phyloP scores from a whole-genome alignment of 2,329 filamentous ascomycete species.

The Pseudogymnoascus sp. region DNA sequence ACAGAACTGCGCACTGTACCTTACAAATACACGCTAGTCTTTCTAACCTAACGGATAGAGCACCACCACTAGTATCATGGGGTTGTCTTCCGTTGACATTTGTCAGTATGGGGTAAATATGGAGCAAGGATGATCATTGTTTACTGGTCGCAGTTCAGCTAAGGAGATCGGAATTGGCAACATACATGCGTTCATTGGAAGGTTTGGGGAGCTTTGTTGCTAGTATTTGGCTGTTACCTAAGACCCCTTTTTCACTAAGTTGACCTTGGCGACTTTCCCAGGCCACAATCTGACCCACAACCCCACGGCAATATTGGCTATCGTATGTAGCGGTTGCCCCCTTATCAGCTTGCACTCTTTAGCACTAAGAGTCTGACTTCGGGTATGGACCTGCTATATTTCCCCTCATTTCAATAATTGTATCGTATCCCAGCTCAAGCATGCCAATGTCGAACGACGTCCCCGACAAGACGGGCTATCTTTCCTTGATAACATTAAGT shows the following conservation, averaged over 20 bases:
- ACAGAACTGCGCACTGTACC: not conserved
- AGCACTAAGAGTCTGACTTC: not conserved
- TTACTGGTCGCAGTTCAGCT: not conserved
- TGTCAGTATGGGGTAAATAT: not conserved
- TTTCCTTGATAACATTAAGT: not conserved
- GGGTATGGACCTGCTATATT: not conserved
- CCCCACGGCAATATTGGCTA: not conserved
- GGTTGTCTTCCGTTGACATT: not conserved
- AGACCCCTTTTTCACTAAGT: not conserved
- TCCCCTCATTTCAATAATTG: not conserved
- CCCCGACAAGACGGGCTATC: too few species aligned
- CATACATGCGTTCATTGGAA: not conserved
- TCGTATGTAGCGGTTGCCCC: not conserved
- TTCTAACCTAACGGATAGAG: not conserved
- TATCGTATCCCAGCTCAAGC: not conserved
- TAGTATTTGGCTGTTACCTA: not conserved
- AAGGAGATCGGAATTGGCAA: not conserved
- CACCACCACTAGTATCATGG: not conserved
- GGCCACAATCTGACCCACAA: not conserved
- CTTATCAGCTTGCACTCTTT: not conserved
- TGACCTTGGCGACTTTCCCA: not conserved
- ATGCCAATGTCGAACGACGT: too few species aligned
- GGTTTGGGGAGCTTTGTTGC: not conserved
- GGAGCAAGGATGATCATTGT: not conserved
- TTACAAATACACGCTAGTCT: not conserved